phyloP scores from a whole-genome alignment of 371 early-diverging fungal species.

The Lichtheimia ramosa region DNA sequence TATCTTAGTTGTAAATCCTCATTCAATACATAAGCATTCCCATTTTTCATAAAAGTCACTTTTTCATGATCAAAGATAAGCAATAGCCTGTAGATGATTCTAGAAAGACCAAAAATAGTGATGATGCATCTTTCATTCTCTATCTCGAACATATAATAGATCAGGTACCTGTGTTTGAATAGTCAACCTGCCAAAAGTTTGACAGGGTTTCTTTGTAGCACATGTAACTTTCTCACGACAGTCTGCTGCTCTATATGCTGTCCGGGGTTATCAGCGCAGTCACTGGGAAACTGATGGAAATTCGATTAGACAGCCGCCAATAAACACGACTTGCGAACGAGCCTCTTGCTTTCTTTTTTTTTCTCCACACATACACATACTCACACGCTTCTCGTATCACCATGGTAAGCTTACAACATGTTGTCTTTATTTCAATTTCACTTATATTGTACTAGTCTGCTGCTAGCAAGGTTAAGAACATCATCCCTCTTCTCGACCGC shows the following conservation, averaged over 20 bases:
- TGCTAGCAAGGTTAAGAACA: conserved; percentile 59
- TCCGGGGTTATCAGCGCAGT: background rate
- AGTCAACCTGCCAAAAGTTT: too few relatives aligned
- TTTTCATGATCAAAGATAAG: background rate
- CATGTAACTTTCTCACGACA: too few relatives aligned
- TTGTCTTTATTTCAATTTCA: background rate
- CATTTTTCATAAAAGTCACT: background rate
- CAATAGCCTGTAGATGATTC: too few relatives aligned
- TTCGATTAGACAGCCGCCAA: background rate
- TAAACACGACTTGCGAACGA: background rate
- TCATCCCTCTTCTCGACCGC: conserved; percentile 95
- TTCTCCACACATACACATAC: background rate
- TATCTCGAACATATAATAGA: background rate
- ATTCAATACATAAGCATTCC: background rate
- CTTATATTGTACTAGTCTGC: conserved; percentile 24
- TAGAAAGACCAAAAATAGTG: too few relatives aligned
- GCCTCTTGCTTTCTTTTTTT: conserved; percentile 1
- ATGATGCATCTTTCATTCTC: background rate
- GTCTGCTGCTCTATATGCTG: too few relatives aligned
- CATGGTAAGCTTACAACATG: background rate
- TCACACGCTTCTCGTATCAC: background rate
- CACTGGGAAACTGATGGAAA: conserved; percentile 4
- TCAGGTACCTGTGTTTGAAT: background rate
- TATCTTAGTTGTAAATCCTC: too few relatives aligned
- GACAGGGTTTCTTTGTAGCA: too few relatives aligned